Evolutionary conservation across 768 basidiomycete species (phyloP).

Genomic region (Suillus ampliporus): DNA sequence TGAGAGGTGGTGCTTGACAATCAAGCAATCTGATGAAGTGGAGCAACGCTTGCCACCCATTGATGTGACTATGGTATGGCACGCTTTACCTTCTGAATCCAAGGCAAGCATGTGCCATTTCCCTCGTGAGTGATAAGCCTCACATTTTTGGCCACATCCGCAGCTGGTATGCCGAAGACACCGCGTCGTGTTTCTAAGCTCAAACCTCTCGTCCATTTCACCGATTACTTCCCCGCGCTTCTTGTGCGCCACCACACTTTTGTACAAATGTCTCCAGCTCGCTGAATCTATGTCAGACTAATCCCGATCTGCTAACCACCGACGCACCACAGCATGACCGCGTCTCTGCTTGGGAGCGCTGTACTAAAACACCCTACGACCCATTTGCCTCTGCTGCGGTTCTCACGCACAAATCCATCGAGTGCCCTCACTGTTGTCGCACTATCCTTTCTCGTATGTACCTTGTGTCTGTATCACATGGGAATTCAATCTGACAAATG

Average conservation of each 20-base stretch:
- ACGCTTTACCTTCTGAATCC: constrained; percentile 47
- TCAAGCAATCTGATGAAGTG: constrained; percentile 3
- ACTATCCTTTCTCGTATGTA: constrained; percentile 28
- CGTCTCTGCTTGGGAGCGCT: constrained; percentile 11
- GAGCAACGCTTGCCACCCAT: constrained; percentile 37
- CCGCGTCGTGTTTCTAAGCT: background rate
- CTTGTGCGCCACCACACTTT: constrained; percentile 16
- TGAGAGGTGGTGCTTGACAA: constrained; percentile 36
- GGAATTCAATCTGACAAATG: constrained; percentile 8
- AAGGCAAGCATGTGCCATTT: constrained; percentile 27
- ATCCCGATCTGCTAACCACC: constrained; percentile 7
- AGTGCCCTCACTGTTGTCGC: constrained; percentile 36
- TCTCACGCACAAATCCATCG: constrained; percentile 27
- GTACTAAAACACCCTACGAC: constrained; percentile 27
- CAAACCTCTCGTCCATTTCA: constrained; percentile 1
- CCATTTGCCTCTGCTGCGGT: constrained; percentile 29
- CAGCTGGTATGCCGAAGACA: constrained; percentile 36
- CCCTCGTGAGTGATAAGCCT: background rate
- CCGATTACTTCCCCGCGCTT: constrained; percentile 15
- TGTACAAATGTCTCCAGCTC: too few species aligned
- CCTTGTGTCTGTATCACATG: background rate
- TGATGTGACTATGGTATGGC: constrained; percentile 49
- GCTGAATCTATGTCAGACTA: background rate
- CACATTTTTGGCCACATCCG: background rate
- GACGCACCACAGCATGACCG: constrained; percentile 7